Evolutionary conservation across 179 eudicot genomes (phyloP), one percentile per base, ranked within the genome.

Genomic region (Amaranthus tricolor): DNA sequence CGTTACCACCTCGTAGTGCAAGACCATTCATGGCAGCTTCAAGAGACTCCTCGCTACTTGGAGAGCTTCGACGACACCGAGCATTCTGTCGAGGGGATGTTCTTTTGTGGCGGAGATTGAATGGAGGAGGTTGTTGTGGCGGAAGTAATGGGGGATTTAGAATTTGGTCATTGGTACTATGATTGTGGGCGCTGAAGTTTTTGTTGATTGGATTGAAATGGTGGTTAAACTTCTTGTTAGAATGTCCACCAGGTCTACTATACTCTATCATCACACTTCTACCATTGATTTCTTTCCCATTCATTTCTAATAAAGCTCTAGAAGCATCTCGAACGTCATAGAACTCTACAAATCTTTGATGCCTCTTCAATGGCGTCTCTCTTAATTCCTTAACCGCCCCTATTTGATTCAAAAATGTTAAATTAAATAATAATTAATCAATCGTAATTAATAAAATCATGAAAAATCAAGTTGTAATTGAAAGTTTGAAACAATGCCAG

Each of bases 301-400:
- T 88, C 91, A 95, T 81, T 62, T 80, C 88, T 0, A 79, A 19
- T 9, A 86, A 70, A 6, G 99, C 99, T 16, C 58, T 83, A 0
- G 97, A 84, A 0, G 99, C 96, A 74, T 95, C 85, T 61, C 97
- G 73, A 2, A 87, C 82, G 78, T 95, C 99, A 75, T 79, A 93
- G 73, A 90, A 95, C 81, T 95, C 99, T 8, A 95, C 85, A 71
- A 95, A 95, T 56, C 87, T 83, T 70, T 95, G 97, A 51, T 85
- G 82, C 55, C 72, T 79, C 70, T 93, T 94, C 86, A 77, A 57
- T 48, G 98, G 98, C 20, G 99, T 90, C 72, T 89, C 96, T 58
- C 99, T 88, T 65, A 93, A 50, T 78, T 95, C 99, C 87, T 86
- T 90, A 65, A 95, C 91, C 55, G 81, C 81, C 19, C 99, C 99